Percentiles rank a stretch among this genome's conserved stretches.
These are phyloP conservation scores for Citropsis articulata DNA, from an alignment of 345 rosid species.

Conservation along the genomic window DNA sequence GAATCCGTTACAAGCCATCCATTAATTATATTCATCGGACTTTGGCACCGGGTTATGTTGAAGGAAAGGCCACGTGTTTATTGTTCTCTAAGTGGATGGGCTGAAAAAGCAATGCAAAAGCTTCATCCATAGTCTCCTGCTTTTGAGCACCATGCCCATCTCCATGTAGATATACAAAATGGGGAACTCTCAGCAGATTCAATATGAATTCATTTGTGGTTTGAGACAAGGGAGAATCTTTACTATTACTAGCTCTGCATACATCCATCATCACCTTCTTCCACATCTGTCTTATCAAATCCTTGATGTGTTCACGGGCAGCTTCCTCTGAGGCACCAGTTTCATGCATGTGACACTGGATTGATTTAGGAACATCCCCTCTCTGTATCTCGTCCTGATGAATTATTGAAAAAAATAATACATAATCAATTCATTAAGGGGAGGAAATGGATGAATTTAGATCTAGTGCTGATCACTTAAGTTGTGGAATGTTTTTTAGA, in stretches of 20 bases:
- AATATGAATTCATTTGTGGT: background rate
- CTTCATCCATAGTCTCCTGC: background rate
- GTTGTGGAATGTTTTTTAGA: too few relatives aligned
- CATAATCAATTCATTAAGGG: too few relatives aligned
- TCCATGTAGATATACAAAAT: background rate
- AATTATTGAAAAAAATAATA: too few relatives aligned
- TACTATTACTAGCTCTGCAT: background rate
- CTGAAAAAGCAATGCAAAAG: background rate
- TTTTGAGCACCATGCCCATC: background rate
- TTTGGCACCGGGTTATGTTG: too few relatives aligned
- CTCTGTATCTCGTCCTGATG: too few relatives aligned
- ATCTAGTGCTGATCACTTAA: too few relatives aligned
- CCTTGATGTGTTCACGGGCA: constrained; percentile 22
- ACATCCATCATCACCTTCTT: constrained; percentile 22
- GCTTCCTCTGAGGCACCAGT: constrained; percentile 27
- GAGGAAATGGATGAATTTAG: too few relatives aligned
- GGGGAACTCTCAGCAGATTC: constrained; percentile 8
- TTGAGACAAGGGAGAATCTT: background rate
- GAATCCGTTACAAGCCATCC: too few relatives aligned
- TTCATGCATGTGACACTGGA: background rate
- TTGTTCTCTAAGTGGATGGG: background rate
- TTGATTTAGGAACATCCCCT: too few relatives aligned
- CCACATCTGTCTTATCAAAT: constrained; percentile 21
- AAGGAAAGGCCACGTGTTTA: too few relatives aligned
- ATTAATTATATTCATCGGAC: too few relatives aligned